phyloP scores from a whole-genome alignment of 352 stramenopile genomes.

The Phytophthora chlamydospora region DNA sequence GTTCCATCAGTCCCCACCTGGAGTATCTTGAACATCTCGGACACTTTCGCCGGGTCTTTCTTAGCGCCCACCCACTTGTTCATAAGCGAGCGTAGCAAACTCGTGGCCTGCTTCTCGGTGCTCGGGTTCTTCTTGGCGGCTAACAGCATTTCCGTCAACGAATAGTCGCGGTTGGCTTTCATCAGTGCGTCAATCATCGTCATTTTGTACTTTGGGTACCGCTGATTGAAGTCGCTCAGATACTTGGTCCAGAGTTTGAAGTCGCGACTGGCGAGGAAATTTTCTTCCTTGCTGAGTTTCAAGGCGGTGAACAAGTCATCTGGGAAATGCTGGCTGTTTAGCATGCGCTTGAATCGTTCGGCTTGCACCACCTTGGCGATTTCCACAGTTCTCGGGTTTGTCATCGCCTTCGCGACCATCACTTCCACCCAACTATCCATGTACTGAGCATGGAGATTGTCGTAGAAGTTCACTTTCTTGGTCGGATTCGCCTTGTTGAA shows the following conservation, averaged over 20 bases:
- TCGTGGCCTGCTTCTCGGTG: conserved; percentile 5
- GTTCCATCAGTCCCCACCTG: too few relatives aligned
- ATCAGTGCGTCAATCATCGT: conserved; percentile 1
- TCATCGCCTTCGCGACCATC: too few relatives aligned
- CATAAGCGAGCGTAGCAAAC: conserved; percentile 48
- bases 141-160: background rate
- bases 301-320: too few relatives aligned
- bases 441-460: too few relatives aligned
- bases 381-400: too few relatives aligned
- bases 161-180: background rate
- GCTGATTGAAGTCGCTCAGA: conserved; percentile 9
- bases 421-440: too few relatives aligned
- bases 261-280: background rate
- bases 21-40: too few relatives aligned
- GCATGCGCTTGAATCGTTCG: too few relatives aligned
- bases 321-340: too few relatives aligned
- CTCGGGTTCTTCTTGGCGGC: background rate
- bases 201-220: conserved; percentile 2
- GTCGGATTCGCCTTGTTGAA: background rate
- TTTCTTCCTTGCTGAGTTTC: background rate
- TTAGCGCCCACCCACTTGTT: conserved; percentile 21
- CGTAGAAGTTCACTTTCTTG: too few relatives aligned
- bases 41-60: background rate
- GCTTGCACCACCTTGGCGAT: too few relatives aligned
- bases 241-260: conserved; percentile 5